phyloP scores from a whole-genome alignment of 192 early-diverging fungal genomes.

The Pilobolus umbonatus region DNA sequence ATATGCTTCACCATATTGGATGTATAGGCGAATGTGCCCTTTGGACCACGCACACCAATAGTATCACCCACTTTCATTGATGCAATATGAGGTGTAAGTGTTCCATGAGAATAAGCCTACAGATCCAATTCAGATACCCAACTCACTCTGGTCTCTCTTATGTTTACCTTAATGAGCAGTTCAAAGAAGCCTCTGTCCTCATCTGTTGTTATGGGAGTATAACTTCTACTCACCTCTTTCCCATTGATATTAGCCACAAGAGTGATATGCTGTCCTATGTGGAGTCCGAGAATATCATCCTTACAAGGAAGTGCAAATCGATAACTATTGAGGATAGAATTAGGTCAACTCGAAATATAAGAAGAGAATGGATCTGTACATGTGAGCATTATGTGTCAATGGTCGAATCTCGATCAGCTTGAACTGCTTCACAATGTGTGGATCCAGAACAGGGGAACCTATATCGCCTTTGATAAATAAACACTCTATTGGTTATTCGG shows the following conservation, averaged over 20 bases:
- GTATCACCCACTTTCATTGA: slow-evolving; percentile 60
- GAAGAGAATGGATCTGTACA: slow-evolving; percentile 8
- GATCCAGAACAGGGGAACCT: slow-evolving; percentile 15
- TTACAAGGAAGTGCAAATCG: slow-evolving; percentile 70
- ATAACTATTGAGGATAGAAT: slow-evolving; percentile 46
- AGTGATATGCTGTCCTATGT: slow-evolving; percentile 65
- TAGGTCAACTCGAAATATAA: not conserved
- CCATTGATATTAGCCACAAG: slow-evolving; percentile 19
- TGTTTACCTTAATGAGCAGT: slow-evolving; percentile 58
- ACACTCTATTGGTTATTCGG: no score
- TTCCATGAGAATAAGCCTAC: slow-evolving; percentile 50
- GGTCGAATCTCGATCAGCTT: slow-evolving; percentile 8
- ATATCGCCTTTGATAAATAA: not conserved
- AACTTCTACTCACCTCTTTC: slow-evolving; percentile 31
- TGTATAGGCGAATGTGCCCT: slow-evolving; percentile 53
- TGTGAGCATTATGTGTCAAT: slow-evolving; percentile 15
- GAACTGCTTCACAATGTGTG: slow-evolving; percentile 21
- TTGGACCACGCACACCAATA: slow-evolving; percentile 68
- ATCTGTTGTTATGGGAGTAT: slow-evolving; percentile 57
- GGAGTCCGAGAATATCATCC: slow-evolving; percentile 65
- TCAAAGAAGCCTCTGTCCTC: slow-evolving; percentile 59
- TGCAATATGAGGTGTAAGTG: slow-evolving; percentile 48
- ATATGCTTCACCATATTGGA: slow-evolving; percentile 59
- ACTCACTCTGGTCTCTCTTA: not conserved
- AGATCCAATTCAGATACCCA: not conserved